phyloP scores from a whole-genome alignment of 179 eudicot genomes.

The Drosera spatulata region DNA sequence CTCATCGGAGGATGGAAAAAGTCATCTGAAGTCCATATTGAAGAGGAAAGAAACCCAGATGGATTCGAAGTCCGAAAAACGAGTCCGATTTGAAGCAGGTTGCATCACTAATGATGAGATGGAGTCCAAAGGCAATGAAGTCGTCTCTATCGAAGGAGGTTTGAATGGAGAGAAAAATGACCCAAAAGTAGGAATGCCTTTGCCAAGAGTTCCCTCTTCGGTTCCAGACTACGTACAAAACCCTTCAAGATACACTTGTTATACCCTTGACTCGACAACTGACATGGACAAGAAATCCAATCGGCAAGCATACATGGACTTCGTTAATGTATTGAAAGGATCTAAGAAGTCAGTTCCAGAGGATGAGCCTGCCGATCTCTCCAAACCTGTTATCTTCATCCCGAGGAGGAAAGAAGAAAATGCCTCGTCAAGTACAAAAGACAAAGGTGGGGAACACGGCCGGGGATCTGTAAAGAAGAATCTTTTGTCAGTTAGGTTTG shows the following conservation, averaged over 20 bases:
- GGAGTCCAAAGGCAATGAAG: neutral
- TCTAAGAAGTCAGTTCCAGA: constrained; percentile 23
- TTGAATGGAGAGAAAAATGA: constrained; percentile 6
- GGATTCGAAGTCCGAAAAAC: too few species aligned
- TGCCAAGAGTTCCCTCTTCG: constrained; percentile 12
- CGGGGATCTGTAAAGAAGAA: constrained; percentile 11
- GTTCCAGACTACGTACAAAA: constrained; percentile 50
- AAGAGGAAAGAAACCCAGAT: constrained; percentile 39
- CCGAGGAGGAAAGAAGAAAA: constrained; percentile 33
- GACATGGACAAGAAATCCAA: constrained; percentile 63
- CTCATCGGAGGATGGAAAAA: constrained; percentile 11
- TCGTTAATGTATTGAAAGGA: constrained; percentile 31
- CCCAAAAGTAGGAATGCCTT: constrained; percentile 9
- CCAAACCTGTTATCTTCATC: constrained; percentile 45
- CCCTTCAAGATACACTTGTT: constrained; percentile 49
- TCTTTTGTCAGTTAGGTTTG: constrained; percentile 21
- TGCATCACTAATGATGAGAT: too few species aligned
- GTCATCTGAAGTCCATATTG: constrained; percentile 31
- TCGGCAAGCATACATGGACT: constrained; percentile 44
- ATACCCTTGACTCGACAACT: constrained; percentile 40
- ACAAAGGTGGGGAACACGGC: constrained; percentile 8
- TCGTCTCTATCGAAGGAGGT: constrained; percentile 5
- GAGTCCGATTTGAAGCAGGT: too few species aligned
- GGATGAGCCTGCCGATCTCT: constrained; percentile 27
- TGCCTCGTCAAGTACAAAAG: neutral